Conservation (phyloP, 495 filamentous ascomycete genomes). For the Neurospora hispaniola region DNA sequence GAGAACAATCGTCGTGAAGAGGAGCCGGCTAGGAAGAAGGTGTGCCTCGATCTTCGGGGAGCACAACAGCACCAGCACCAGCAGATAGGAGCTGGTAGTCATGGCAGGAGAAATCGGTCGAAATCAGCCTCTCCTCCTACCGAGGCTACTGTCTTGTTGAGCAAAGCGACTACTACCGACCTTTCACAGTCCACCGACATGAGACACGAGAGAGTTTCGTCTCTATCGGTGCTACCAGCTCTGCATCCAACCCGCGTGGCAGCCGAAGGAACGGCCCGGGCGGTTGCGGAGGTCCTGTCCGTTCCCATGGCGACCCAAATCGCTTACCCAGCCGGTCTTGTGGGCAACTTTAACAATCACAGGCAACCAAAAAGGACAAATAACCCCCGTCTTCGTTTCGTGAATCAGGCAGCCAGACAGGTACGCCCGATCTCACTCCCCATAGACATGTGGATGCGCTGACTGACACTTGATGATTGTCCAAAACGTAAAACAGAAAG, state of each 20-base stretch:
- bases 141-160: background rate
- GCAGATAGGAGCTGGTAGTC: background rate
- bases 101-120: background rate
- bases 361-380: background rate
- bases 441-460: background rate
- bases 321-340: background rate
- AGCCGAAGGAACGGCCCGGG: background rate
- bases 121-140: background rate
- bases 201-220: background rate
- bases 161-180: background rate
- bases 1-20: background rate
- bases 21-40: constrained; percentile 8
- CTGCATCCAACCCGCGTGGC: background rate
- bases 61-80: background rate
- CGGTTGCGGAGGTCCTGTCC: background rate
- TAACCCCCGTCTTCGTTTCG: constrained; percentile 2
- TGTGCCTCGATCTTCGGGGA: constrained; percentile 1
- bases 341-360: background rate
- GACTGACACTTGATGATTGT: background rate
- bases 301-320: background rate
- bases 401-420: background rate
- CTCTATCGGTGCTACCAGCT: background rate
- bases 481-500: constrained; percentile 25
- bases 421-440: background rate
- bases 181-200: background rate